Conservation (phyloP, 805 yeast genomes). For the Sugiyamaella mastotermitis region DNA sequence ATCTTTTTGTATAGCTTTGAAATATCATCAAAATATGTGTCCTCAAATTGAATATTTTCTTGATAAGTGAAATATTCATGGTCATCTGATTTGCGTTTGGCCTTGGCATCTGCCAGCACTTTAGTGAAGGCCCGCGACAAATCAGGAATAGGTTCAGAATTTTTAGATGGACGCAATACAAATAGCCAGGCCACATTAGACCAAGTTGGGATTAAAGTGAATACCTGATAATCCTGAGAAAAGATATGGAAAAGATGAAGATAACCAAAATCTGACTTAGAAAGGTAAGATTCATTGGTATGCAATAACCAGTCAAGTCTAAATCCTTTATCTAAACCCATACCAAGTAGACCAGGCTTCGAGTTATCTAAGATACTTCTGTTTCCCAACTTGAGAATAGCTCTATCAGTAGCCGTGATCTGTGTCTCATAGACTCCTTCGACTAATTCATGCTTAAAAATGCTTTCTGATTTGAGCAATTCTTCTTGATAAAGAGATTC, state of each 20-base stretch:
- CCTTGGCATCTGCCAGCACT: conserved; percentile 19
- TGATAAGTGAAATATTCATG: conserved; percentile 39
- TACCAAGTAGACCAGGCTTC: conserved; percentile 76
- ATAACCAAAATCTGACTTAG: conserved; percentile 48
- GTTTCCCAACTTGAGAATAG: conserved; percentile 72
- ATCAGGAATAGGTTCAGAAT: conserved; percentile 59
- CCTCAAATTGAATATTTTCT: conserved; percentile 47
- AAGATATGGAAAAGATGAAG: conserved; percentile 63
- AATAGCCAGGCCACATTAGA: conserved; percentile 44
- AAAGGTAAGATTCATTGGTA: conserved; percentile 44
- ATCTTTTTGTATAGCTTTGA: conserved; percentile 53
- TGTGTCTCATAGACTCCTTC: conserved; percentile 74
- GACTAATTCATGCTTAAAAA: conserved; percentile 56
- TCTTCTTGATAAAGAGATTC: conserved; percentile 58
- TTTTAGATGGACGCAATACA: conserved; percentile 60
- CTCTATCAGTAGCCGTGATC: conserved; percentile 61
- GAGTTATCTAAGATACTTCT: conserved; percentile 63
- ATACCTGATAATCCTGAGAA: conserved; percentile 71
- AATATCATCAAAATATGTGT: conserved; percentile 47
- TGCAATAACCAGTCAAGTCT: conserved; percentile 44
- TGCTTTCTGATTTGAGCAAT: conserved; percentile 48
- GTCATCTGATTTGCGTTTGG: not conserved
- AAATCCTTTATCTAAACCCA: conserved; percentile 82
- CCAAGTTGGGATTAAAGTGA: conserved; percentile 62
- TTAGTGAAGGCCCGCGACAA: conserved; percentile 45